Conservation (phyloP, 1,139 yeast species). For the Yamadazyma atmosphaerica region DNA sequence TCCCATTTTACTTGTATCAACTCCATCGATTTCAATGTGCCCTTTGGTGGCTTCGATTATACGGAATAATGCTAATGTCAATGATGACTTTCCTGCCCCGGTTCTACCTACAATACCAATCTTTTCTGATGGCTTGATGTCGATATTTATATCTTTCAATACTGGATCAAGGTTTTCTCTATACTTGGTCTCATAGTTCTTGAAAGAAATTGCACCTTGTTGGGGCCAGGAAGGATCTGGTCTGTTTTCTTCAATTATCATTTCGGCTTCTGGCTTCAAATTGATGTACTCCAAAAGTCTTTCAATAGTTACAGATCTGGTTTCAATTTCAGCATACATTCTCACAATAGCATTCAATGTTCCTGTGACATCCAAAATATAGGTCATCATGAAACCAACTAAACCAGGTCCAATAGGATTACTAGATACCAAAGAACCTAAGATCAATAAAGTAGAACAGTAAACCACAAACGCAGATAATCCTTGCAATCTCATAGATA, state of each 20-base stretch:
- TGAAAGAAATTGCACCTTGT: conserved; percentile 29
- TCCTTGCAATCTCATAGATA: conserved; percentile 37
- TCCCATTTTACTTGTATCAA: conserved; percentile 32
- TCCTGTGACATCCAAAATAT: conserved; percentile 33
- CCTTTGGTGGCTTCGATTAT: conserved; percentile 37
- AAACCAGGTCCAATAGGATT: conserved; percentile 29
- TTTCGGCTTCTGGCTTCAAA: conserved; percentile 35
- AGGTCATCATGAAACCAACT: conserved; percentile 40
- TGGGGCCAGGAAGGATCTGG: conserved; percentile 32
- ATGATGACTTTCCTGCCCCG: conserved; percentile 43
- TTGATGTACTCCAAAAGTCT: conserved; percentile 37
- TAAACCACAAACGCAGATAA: conserved; percentile 35
- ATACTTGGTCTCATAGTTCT: conserved; percentile 33
- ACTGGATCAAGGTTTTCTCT: conserved; percentile 40
- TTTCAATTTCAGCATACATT: conserved; percentile 37
- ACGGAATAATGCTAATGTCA: conserved; percentile 39
- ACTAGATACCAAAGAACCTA: conserved; percentile 22
- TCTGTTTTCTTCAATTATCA: conserved; percentile 25
- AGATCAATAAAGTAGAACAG: conserved; percentile 27
- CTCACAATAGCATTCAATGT: conserved; percentile 33
- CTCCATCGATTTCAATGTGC: conserved; percentile 31
- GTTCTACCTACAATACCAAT: conserved; percentile 45
- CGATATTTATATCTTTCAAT: conserved; percentile 26
- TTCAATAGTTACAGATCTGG: conserved; percentile 34
- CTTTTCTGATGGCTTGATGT: conserved; percentile 33